Percentiles rank a stretch among this genome's conserved stretches.
These are phyloP conservation scores for Mucor irregularis DNA, from an alignment of 371 early-diverging fungal genomes.

Conservation along the genomic window DNA sequence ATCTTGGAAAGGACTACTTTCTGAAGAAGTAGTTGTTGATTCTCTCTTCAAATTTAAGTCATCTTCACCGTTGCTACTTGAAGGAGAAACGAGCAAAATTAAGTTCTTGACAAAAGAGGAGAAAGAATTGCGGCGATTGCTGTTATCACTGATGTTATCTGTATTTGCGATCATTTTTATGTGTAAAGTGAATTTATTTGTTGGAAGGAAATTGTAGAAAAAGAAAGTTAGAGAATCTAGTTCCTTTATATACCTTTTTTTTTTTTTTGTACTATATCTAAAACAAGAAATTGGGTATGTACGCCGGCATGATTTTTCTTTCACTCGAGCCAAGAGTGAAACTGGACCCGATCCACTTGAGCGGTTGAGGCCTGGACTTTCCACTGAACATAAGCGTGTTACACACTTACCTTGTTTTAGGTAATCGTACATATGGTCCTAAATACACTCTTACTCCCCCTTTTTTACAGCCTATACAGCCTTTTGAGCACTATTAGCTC, in stretches of 20 bases:
- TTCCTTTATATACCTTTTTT: slow-evolving; percentile 4
- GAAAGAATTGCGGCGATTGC: slow-evolving; percentile 25
- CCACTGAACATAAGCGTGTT: background rate
- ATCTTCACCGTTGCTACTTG: slow-evolving; percentile 4
- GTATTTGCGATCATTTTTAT: background rate
- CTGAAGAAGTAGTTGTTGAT: background rate
- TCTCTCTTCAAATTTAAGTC: slow-evolving; percentile 1
- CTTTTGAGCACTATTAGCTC: no score
- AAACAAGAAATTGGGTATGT: slow-evolving; percentile 6
- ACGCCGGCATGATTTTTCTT: slow-evolving; percentile 19
- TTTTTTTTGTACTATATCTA: background rate
- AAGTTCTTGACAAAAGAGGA: slow-evolving; percentile 33
- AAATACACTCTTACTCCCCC: background rate
- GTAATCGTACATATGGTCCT: background rate
- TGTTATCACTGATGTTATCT: background rate
- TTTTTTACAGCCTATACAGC: background rate
- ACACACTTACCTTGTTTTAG: no score
- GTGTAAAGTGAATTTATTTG: background rate
- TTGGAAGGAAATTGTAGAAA: background rate
- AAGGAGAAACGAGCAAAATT: slow-evolving; percentile 27
- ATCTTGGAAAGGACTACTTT: slow-evolving; percentile 25
- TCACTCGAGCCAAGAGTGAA: slow-evolving; percentile 8
- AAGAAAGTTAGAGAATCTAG: background rate
- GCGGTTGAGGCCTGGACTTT: slow-evolving; percentile 12
- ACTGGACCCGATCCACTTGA: slow-evolving; percentile 16